These are phyloP conservation scores for Apiospora koreana DNA, from an alignment of 2,329 filamentous ascomycete species.

Conservation along the genomic window DNA sequence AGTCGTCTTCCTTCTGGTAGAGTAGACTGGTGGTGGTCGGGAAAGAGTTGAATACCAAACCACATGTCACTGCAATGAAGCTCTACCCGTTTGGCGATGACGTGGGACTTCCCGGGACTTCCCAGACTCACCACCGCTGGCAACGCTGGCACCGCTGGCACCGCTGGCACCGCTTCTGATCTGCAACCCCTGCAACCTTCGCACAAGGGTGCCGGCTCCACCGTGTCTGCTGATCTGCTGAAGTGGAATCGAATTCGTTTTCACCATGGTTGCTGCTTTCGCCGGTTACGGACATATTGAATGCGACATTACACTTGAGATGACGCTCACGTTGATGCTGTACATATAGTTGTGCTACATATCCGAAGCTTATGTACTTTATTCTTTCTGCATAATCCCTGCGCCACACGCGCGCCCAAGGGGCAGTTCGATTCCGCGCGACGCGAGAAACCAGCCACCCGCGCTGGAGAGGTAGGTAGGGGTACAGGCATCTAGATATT, in stretches of 20 bases:
- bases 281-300: background rate
- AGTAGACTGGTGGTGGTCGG: background rate
- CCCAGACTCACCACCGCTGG: no score
- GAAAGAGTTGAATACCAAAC: background rate
- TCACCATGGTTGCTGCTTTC: background rate
- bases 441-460: background rate
- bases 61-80: background rate
- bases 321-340: background rate
- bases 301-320: background rate
- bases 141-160: background rate
- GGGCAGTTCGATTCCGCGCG: background rate
- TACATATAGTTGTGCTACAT: background rate
- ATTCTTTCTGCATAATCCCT: background rate
- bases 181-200: conserved; percentile 13
- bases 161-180: conserved; percentile 8
- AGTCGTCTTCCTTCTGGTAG: background rate
- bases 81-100: conserved; percentile 2
- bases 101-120: background rate
- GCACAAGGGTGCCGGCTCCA: background rate
- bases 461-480: background rate
- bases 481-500: background rate
- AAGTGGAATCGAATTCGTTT: conserved; percentile 2
- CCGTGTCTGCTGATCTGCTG: background rate
- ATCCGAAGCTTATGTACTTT: background rate
- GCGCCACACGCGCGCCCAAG: background rate